These are phyloP conservation scores for Flaveria linearis DNA, from an alignment of 129 eudicot species.

Conservation along the genomic window DNA sequence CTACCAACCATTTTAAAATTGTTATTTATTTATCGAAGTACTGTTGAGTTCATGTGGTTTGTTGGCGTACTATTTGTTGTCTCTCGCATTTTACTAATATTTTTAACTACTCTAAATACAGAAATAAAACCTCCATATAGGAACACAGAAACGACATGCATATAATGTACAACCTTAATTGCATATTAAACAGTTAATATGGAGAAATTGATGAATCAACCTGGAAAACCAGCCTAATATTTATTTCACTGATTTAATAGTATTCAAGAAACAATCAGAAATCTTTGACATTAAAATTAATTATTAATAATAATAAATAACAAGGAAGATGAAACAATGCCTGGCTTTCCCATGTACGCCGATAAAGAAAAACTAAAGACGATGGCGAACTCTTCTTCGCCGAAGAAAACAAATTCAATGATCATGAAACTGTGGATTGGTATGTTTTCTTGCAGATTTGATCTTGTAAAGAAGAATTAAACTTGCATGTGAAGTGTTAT, in stretches of 20 bases:
- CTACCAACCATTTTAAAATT: conserved; percentile 18
- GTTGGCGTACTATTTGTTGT: conserved; percentile 32
- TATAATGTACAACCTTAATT: background rate
- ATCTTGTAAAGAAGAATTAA: conserved; percentile 11
- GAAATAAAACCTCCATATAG: background rate
- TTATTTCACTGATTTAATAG: conserved; percentile 12
- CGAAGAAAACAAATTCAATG: conserved; percentile 28
- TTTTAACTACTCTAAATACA: conserved; percentile 12
- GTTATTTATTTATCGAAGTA: background rate
- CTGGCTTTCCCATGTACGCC: conserved; percentile 87
- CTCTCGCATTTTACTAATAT: background rate
- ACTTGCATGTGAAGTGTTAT: conserved; percentile 5
- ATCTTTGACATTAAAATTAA: background rate
- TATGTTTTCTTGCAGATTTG: conserved; percentile 14
- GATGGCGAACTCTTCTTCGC: conserved; percentile 44
- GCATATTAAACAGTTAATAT: background rate
- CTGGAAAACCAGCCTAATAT: conserved; percentile 30
- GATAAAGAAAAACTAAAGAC: conserved; percentile 35
- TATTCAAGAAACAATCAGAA: background rate
- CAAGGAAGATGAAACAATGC: conserved; percentile 44
- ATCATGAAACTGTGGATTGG: conserved; percentile 30
- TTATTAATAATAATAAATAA: background rate
- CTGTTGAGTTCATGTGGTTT: conserved; percentile 31
- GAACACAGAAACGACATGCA: background rate
- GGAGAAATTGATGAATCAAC: background rate